phyloP scores from a whole-genome alignment of 306 rosid genomes.

The Vicia sativa region DNA sequence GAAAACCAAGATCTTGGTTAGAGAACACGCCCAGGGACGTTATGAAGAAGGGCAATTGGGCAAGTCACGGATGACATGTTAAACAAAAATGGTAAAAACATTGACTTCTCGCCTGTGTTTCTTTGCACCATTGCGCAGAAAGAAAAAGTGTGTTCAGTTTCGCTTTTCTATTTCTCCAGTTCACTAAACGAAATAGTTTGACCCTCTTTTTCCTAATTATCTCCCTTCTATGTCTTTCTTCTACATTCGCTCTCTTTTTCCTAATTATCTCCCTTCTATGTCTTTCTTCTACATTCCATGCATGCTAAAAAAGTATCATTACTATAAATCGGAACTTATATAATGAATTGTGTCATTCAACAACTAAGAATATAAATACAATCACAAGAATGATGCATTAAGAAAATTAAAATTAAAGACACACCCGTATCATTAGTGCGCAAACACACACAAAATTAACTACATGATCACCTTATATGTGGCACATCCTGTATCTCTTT shows the following conservation, averaged over 20 bases:
- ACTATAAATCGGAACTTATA: slow-evolving; percentile 11
- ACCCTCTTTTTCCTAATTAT: background rate
- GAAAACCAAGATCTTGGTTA: background rate
- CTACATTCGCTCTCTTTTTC: background rate
- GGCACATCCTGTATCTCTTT: slow-evolving; percentile 77
- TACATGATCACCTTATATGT: slow-evolving; percentile 74
- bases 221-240: background rate
- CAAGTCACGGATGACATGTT: background rate
- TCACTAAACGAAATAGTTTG: background rate
- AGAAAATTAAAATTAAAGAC: background rate
- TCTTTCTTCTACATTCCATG: background rate
- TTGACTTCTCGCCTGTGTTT: background rate
- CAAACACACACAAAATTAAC: slow-evolving; percentile 10
- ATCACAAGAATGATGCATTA: slow-evolving; percentile 11
- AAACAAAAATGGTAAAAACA: background rate
- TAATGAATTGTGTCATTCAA: slow-evolving; percentile 23
- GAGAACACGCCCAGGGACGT: background rate
- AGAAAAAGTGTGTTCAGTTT: background rate
- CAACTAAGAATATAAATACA: slow-evolving; percentile 26
- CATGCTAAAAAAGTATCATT: background rate
- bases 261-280: background rate
- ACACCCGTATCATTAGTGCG: slow-evolving; percentile 10
- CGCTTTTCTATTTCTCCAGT: background rate
- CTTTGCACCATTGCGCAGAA: background rate
- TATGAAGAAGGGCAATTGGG: background rate